Evolutionary conservation across 768 basidiomycete genomes (phyloP), one percentile per base, ranked within the genome.

Genomic region (Mycena vitilis): DNA sequence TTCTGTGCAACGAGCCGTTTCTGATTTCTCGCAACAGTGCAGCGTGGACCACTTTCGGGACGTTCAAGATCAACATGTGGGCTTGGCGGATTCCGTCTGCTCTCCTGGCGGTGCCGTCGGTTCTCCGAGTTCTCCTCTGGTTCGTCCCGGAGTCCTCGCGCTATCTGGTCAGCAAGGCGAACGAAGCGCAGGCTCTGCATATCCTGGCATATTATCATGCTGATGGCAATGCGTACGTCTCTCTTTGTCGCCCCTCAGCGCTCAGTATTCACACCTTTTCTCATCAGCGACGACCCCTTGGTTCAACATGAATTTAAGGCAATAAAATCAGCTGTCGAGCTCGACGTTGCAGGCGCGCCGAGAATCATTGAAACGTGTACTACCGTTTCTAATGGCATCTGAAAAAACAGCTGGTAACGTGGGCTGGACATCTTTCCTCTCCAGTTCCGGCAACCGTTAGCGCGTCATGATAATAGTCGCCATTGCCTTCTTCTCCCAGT

Each of bases 181-280:
- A 85, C 63, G 86, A 92, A 16, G 85, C 81, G 2, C 81, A 93
- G 75, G 95, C 94, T 5, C 79, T 91, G 49, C 73, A 82, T 22
- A 85, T 85, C n/a, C 83, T 96, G 34, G 92, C 93, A 2, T 90
- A 93, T 76, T 95, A 95, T 77, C 95, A 96, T 74, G 92, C 92
- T 47, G 89, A 92, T 70, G 90, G 92, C 68, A 85, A 95, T 63
- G 78, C 78, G 87, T 87, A 70, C 70, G 84, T 37, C n/a, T 15
- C 40, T 10, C 45, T 45, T 12, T 20, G 42, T 15, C 12, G 13
- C 22, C 30, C 51, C 49, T 23, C 22, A 45, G 44, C 38, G 48
- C 25, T 53, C 15, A 42, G n/a, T 53, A 80, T 40, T 5, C 56
- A 56, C 23, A 15, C 30, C 5, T 30, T 30, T 18, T 38, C 38